These are phyloP conservation scores for Candida odintsovae DNA, from an alignment of 805 yeast species.

Conservation along the genomic window DNA sequence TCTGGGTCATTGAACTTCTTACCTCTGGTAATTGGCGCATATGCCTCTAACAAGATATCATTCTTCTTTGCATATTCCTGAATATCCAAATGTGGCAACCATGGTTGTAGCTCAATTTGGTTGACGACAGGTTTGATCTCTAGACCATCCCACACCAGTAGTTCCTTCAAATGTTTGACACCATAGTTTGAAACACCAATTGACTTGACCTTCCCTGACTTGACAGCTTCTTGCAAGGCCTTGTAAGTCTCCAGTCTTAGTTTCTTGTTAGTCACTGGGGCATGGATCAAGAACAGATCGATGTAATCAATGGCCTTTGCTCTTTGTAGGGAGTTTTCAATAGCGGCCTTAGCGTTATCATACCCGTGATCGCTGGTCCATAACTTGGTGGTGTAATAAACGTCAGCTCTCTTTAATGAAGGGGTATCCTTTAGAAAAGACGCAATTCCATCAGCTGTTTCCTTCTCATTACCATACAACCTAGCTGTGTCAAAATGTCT, in stretches of 20 bases:
- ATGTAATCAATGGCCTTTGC: constrained; percentile 58
- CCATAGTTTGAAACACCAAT: constrained; percentile 82
- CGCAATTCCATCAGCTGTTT: constrained; percentile 57
- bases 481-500: constrained; percentile 73
- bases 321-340: constrained; percentile 44
- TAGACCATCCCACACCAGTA: constrained; percentile 50
- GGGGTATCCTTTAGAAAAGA: constrained; percentile 41
- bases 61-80: constrained; percentile 52
- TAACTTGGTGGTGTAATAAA: constrained; percentile 69
- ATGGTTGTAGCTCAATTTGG: constrained; percentile 81
- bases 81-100: constrained; percentile 65
- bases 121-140: constrained; percentile 60
- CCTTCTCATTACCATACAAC: constrained; percentile 59
- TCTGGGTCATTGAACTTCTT: constrained; percentile 48
- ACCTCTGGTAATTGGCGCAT: constrained; percentile 73
- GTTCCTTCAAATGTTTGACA: constrained; percentile 49
- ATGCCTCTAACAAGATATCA: constrained; percentile 64
- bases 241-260: constrained; percentile 57
- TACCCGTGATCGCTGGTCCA: constrained; percentile 51
- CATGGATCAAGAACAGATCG: constrained; percentile 64
- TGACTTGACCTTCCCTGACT: constrained; percentile 49
- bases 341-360: constrained; percentile 47
- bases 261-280: constrained; percentile 46
- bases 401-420: constrained; percentile 52
- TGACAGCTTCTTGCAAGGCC: constrained; percentile 71